Evolutionary conservation across 257 asterid genomes (phyloP).

Genomic region (Jacaranda copaia): DNA sequence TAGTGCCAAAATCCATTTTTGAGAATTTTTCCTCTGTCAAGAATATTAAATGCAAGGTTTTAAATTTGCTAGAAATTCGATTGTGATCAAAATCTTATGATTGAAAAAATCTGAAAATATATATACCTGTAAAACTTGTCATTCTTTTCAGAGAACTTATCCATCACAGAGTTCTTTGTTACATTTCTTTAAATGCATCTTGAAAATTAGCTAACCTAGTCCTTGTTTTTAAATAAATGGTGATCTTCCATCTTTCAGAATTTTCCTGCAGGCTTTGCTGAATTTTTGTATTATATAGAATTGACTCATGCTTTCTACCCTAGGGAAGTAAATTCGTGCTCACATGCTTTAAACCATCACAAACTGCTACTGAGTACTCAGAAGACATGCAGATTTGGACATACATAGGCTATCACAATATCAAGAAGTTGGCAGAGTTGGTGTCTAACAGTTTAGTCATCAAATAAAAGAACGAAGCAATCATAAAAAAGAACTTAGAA

Average conservation of each 20-base stretch:
- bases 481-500: slow-evolving; percentile 9
- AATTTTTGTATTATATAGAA: background rate
- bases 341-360: slow-evolving; percentile 17
- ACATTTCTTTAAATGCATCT: background rate
- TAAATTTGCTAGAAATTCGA: background rate
- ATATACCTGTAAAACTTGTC: background rate
- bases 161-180: background rate
- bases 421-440: background rate
- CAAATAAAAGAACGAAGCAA: slow-evolving; percentile 29
- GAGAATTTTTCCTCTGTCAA: background rate
- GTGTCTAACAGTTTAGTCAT: slow-evolving; percentile 12
- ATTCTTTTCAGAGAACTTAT: background rate
- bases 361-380: background rate
- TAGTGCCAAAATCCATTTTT: background rate
- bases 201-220: background rate
- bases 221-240: background rate
- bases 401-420: slow-evolving; percentile 16
- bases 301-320: slow-evolving; percentile 1
- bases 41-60: background rate
- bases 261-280: background rate
- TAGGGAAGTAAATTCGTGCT: background rate
- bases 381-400: slow-evolving; percentile 23
- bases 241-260: background rate
- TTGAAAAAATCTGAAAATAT: background rate
- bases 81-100: background rate